Conservation (phyloP, 148 eudicot species). For the Chenopodium album region DNA sequence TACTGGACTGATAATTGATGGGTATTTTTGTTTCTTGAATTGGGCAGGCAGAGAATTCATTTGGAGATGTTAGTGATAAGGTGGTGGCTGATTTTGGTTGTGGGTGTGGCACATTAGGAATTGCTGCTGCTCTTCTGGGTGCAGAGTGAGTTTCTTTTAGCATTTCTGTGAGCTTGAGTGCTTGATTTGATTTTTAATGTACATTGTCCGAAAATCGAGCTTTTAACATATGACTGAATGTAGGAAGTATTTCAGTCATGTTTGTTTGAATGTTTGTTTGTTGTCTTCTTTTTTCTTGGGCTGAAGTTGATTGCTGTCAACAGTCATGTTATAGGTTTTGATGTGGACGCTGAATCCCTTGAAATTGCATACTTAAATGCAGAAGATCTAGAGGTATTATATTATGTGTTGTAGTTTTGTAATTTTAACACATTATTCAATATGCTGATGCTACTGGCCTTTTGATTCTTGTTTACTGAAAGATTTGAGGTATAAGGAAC, state of each 20-base stretch:
- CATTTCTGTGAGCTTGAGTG: not conserved
- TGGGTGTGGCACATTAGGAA: constrained; percentile 95
- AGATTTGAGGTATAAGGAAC: not conserved
- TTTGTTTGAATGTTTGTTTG: constrained; percentile 4
- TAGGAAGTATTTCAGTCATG: not conserved
- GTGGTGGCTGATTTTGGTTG: constrained; percentile 98
- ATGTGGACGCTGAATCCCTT: constrained; percentile 78
- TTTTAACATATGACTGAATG: not conserved
- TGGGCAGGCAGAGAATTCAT: constrained; percentile 86
- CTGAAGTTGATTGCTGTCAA: constrained; percentile 28
- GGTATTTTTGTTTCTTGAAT: constrained; percentile 23
- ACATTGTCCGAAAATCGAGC: not conserved
- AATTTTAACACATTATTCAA: not conserved
- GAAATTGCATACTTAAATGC: constrained; percentile 77
- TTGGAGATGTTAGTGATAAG: constrained; percentile 70
- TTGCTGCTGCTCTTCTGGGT: constrained; percentile 88
- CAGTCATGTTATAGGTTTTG: constrained; percentile 81
- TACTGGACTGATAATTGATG: constrained; percentile 11
- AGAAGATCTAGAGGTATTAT: constrained; percentile 82
- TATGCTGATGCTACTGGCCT: constrained; percentile 1
- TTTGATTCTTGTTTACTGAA: not conserved
- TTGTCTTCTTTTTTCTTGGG: not conserved
- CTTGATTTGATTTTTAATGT: not conserved
- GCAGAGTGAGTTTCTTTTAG: constrained; percentile 61
- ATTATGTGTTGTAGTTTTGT: not conserved